A percentile compares a stretch with the other conserved stretches of the same genome.
Evolutionary conservation across 768 basidiomycete species (phyloP).

Genomic region (Cubamyces sp.): DNA sequence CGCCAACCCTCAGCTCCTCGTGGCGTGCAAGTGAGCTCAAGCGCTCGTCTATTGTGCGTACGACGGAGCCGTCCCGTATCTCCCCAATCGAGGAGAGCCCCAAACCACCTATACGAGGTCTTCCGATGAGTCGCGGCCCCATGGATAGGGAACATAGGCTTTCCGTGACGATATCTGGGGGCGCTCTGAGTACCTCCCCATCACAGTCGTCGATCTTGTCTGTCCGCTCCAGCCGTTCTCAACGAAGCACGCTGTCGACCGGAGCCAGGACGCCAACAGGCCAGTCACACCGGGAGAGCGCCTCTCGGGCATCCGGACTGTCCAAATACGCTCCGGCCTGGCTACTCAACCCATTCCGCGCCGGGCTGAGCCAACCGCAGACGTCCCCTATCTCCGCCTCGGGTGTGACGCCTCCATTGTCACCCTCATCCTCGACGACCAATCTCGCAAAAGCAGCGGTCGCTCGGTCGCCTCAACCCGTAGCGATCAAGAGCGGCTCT

Average conservation of each 20-base stretch:
- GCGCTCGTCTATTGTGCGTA: constrained; percentile 40
- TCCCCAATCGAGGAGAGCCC: constrained; percentile 77
- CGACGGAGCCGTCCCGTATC: constrained; percentile 53
- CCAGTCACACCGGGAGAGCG: constrained; percentile 31
- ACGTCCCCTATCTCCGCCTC: constrained; percentile 59
- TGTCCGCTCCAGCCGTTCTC: constrained; percentile 51
- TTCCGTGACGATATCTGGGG: constrained; percentile 23
- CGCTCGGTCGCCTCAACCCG: constrained; percentile 43
- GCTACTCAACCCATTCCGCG: constrained; percentile 78
- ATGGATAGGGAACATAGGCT: constrained; percentile 28
- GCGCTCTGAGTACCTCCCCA: constrained; percentile 58
- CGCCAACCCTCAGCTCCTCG: constrained; percentile 41
- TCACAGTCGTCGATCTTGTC: constrained; percentile 72
- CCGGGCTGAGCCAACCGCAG: constrained; percentile 63
- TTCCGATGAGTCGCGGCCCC: constrained; percentile 47
- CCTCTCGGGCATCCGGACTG: constrained; percentile 43
- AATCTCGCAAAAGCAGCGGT: constrained; percentile 17
- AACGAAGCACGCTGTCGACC: constrained; percentile 42
- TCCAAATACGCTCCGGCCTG: constrained; percentile 77
- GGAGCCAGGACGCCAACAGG: constrained; percentile 28
- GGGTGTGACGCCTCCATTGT: constrained; percentile 8
- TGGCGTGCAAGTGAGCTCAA: constrained; percentile 41
- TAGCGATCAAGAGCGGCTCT: constrained; percentile 39
- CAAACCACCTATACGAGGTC: constrained; percentile 48
- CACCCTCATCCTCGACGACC: constrained; percentile 27